Conservation (phyloP, 305 asterid species). For the Fraxinus sp. region DNA sequence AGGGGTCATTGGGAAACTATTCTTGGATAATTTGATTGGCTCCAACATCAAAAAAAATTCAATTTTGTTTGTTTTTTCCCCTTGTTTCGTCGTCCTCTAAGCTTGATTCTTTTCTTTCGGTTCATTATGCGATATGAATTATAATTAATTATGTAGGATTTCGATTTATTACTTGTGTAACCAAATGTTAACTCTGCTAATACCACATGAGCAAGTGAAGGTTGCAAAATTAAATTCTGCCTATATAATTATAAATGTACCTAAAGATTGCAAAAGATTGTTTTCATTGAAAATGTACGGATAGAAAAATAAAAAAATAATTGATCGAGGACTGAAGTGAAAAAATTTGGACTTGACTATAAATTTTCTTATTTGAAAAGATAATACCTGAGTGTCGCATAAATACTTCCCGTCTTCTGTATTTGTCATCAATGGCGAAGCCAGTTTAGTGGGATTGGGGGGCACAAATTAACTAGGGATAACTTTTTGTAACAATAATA, state of each 20-base stretch:
- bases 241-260: neutral
- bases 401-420: neutral
- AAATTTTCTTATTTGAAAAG: neutral
- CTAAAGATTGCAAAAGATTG: neutral
- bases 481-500: neutral
- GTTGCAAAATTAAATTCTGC: neutral
- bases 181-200: neutral
- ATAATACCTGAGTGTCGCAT: neutral
- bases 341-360: neutral
- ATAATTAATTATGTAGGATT: neutral
- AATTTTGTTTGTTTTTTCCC: neutral
- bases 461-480: neutral
- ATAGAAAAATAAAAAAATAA: neutral
- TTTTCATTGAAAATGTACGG: neutral
- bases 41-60: neutral
- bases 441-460: neutral
- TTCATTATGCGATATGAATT: neutral
- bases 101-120: neutral
- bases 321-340: neutral
- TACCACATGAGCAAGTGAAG: neutral
- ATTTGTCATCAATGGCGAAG: neutral
- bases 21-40: neutral
- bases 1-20: neutral
- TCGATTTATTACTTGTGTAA: neutral
- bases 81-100: neutral